Percentiles rank a stretch among this genome's conserved stretches.
Evolutionary conservation across 2,329 filamentous ascomycete genomes (phyloP).

Genomic region (Calonectria pseudoturangicola): DNA sequence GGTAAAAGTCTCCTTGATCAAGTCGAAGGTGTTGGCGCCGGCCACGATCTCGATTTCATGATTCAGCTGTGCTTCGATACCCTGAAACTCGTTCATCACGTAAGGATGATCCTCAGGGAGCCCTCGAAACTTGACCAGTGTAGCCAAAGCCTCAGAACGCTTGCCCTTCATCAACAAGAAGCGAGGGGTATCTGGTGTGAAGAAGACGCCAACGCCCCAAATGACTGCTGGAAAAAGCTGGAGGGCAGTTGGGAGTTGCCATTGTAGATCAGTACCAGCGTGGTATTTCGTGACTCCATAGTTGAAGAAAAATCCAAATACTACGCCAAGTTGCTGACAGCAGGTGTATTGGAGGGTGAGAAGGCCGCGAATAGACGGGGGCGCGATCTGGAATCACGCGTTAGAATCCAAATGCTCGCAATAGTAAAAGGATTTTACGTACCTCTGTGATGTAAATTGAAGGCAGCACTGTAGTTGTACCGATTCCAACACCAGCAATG

Average conservation of each 20-base stretch:
- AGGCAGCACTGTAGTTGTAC: conserved; percentile 53
- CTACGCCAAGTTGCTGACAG: conserved; percentile 58
- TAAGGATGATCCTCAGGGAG: conserved; percentile 56
- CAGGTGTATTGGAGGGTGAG: conserved; percentile 58
- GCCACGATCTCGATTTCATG: conserved; percentile 59
- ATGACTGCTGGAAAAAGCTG: conserved; percentile 53
- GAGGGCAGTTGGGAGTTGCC: conserved; percentile 54
- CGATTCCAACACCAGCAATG: conserved; percentile 53
- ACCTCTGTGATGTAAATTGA: conserved; percentile 56
- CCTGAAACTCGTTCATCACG: conserved; percentile 52
- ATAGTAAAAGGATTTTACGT: not conserved
- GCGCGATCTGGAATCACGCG: conserved; percentile 45
- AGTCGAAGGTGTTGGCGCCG: conserved; percentile 55
- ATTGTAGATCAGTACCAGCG: conserved; percentile 50
- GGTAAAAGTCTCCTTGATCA: conserved; percentile 59
- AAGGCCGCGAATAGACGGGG: conserved; percentile 56
- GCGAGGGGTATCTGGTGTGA: conserved; percentile 54
- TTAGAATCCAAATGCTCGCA: not conserved
- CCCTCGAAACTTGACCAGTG: conserved; percentile 48
- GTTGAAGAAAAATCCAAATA: conserved; percentile 61
- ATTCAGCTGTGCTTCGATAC: conserved; percentile 57
- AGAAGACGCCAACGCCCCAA: conserved; percentile 52
- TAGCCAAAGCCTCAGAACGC: conserved; percentile 43
- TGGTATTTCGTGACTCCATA: conserved; percentile 59
- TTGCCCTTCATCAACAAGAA: conserved; percentile 52